phyloP scores from a whole-genome alignment of 805 yeast genomes.

The Teunomyces panamensis region DNA sequence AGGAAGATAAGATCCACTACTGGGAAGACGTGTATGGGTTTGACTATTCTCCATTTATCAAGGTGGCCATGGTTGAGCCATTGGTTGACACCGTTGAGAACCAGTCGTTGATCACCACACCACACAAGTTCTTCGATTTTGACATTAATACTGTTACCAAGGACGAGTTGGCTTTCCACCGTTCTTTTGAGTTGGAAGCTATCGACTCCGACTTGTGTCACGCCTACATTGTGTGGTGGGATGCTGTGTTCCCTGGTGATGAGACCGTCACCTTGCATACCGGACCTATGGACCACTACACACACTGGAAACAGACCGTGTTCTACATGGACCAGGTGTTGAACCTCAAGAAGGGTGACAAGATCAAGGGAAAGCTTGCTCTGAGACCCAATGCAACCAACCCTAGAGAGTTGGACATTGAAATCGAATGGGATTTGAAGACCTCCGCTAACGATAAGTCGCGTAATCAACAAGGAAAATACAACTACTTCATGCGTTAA shows the following conservation, averaged over 20 bases:
- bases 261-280: slow-evolving; percentile 78
- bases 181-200: slow-evolving; percentile 68
- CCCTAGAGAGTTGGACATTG: slow-evolving; percentile 88
- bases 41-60: slow-evolving; percentile 88
- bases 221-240: slow-evolving; percentile 93
- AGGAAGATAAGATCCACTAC: slow-evolving; percentile 83
- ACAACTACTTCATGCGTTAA: slow-evolving; percentile 70
- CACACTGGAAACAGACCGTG: slow-evolving; percentile 99
- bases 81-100: slow-evolving; percentile 92
- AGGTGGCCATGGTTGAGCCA: slow-evolving; percentile 87
- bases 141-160: slow-evolving; percentile 87
- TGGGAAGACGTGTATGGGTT: slow-evolving; percentile 99
- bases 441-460: slow-evolving; percentile 43
- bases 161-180: slow-evolving; percentile 74
- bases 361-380: slow-evolving; percentile 64
- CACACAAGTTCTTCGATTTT: slow-evolving; percentile 68
- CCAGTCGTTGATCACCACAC: slow-evolving; percentile 66
- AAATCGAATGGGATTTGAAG: slow-evolving; percentile 55
- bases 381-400: slow-evolving; percentile 74
- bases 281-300: slow-evolving; percentile 90
- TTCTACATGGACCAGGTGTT: slow-evolving; percentile 84
- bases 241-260: slow-evolving; percentile 77
- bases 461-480: slow-evolving; percentile 58
- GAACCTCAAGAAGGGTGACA: slow-evolving; percentile 73
- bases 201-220: slow-evolving; percentile 79